phyloP scores from a whole-genome alignment of 2,329 filamentous ascomycete species.

The Botryosphaeria dothidea region DNA sequence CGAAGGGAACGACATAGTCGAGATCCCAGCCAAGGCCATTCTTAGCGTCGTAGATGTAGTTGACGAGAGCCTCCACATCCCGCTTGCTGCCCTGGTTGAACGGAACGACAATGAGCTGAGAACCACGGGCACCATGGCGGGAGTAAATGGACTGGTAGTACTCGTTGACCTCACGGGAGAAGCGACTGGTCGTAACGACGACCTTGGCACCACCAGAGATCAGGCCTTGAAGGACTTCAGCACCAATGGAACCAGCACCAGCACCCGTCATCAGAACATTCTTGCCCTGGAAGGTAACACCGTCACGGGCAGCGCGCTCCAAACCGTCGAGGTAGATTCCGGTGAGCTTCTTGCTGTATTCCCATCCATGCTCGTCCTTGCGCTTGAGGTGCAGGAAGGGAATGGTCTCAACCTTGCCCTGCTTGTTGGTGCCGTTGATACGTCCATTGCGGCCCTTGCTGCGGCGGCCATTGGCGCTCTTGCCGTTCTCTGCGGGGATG shows the following conservation, averaged over 20 bases:
- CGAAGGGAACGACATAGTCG: slow-evolving; percentile 93
- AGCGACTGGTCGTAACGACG: slow-evolving; percentile 92
- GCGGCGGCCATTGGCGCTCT: slow-evolving; percentile 60
- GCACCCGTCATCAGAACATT: slow-evolving; percentile 98
- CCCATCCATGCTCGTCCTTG: slow-evolving; percentile 91
- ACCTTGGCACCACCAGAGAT: slow-evolving; percentile 97
- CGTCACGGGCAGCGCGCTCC: slow-evolving; percentile 81
- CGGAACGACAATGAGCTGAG: slow-evolving; percentile 94
- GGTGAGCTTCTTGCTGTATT: slow-evolving; percentile 99
- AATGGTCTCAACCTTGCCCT: slow-evolving; percentile 92
- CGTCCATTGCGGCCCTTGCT: slow-evolving; percentile 57
- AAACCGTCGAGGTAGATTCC: slow-evolving; percentile 89
- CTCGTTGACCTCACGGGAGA: slow-evolving; percentile 95
- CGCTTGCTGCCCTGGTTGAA: slow-evolving; percentile 99
- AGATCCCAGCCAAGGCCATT: slow-evolving; percentile 97
- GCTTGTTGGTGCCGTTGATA: slow-evolving; percentile 61
- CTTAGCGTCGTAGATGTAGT: slow-evolving; percentile 97
- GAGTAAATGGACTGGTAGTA: slow-evolving; percentile 99
- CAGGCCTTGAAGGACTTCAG: slow-evolving; percentile 91
- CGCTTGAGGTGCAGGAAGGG: slow-evolving; percentile 97
- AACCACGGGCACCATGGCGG: slow-evolving; percentile 87
- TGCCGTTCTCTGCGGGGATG: slow-evolving; percentile 81
- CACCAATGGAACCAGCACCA: slow-evolving; percentile 95
- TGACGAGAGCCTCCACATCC: slow-evolving; percentile 87
- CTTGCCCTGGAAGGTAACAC: slow-evolving; percentile 91